Conservation (phyloP, 2,329 filamentous ascomycete genomes). For the Aureobasidium sp. region DNA sequence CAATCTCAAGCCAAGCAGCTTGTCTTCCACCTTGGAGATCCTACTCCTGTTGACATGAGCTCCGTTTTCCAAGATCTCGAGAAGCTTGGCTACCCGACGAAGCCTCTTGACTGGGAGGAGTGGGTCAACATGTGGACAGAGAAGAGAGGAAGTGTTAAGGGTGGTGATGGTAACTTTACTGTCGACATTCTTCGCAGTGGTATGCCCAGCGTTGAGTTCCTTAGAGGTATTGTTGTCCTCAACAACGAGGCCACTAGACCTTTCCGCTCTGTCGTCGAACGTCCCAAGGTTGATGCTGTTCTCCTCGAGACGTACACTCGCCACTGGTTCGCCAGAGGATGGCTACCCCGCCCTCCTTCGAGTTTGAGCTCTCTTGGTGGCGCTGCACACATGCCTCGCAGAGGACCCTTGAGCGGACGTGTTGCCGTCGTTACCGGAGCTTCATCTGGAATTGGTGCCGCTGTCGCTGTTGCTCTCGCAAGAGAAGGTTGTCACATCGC, state of each 20-base stretch:
- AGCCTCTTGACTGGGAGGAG: conserved; percentile 60
- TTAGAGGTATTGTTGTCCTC: conserved; percentile 64
- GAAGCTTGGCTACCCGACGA: conserved; percentile 63
- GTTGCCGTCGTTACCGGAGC: conserved; percentile 74
- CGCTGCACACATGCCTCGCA: conserved; percentile 37
- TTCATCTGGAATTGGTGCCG: conserved; percentile 72
- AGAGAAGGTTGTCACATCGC: conserved; percentile 65
- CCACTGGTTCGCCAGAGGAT: conserved; percentile 73
- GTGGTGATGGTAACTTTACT: conserved; percentile 65
- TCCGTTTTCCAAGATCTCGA: conserved; percentile 58
- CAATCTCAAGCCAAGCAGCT: conserved; percentile 55
- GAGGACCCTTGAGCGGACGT: conserved; percentile 57
- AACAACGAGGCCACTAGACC: conserved; percentile 62
- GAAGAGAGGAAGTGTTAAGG: conserved; percentile 56
- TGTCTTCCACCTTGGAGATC: conserved; percentile 68
- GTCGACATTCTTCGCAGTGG: conserved; percentile 72
- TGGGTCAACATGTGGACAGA: conserved; percentile 70
- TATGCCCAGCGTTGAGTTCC: conserved; percentile 68
- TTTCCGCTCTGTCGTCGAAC: conserved; percentile 50
- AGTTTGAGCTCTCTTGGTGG: conserved; percentile 42
- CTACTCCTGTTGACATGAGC: conserved; percentile 59
- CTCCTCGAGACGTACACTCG: conserved; percentile 73
- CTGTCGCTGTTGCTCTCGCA: conserved; percentile 62
- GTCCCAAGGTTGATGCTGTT: conserved; percentile 61
- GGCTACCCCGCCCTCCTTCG: conserved; percentile 59